These are phyloP conservation scores for Bocquillonia castaneifolia DNA, from an alignment of 441 rosid genomes.

Conservation along the genomic window DNA sequence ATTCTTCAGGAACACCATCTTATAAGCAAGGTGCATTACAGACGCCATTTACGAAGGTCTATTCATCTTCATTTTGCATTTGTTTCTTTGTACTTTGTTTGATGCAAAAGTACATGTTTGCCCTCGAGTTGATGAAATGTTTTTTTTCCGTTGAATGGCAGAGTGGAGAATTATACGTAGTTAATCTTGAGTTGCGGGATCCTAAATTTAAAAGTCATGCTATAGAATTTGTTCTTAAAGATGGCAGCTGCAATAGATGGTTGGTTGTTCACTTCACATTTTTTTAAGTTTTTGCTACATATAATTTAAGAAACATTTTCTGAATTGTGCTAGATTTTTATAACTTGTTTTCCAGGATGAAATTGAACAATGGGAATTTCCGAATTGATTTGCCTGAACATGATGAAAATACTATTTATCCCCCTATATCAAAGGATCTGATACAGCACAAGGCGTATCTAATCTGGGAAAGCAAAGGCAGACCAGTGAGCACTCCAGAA, in stretches of 20 bases:
- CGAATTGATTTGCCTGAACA: slow-evolving; percentile 52
- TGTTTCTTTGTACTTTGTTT: not conserved
- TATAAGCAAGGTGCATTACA: slow-evolving; percentile 54
- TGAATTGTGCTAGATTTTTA: slow-evolving; percentile 10
- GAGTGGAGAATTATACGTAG: slow-evolving; percentile 43
- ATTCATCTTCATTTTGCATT: slow-evolving; percentile 14
- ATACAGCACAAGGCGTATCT: slow-evolving; percentile 49
- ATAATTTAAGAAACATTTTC: slow-evolving; percentile 13
- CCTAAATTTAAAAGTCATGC: slow-evolving; percentile 44
- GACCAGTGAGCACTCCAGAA: slow-evolving; percentile 42
- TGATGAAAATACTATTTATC: slow-evolving; percentile 29
- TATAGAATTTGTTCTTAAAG: slow-evolving; percentile 63
- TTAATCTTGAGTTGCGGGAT: slow-evolving; percentile 53
- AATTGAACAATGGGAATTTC: slow-evolving; percentile 55
- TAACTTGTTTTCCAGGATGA: slow-evolving; percentile 44
- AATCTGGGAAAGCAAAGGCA: slow-evolving; percentile 59
- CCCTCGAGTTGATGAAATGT: not conserved
- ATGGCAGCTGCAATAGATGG: slow-evolving; percentile 58
- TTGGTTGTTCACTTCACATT: slow-evolving; percentile 21
- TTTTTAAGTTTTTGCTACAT: slow-evolving; percentile 4
- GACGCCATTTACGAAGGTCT: slow-evolving; percentile 51
- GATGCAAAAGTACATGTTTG: not conserved
- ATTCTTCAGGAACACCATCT: slow-evolving; percentile 32
- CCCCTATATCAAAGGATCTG: slow-evolving; percentile 41
- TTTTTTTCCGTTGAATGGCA: slow-evolving; percentile 23